Evolutionary conservation across 2,329 filamentous ascomycete species (phyloP).

Genomic region (Aspergillus glaucus): DNA sequence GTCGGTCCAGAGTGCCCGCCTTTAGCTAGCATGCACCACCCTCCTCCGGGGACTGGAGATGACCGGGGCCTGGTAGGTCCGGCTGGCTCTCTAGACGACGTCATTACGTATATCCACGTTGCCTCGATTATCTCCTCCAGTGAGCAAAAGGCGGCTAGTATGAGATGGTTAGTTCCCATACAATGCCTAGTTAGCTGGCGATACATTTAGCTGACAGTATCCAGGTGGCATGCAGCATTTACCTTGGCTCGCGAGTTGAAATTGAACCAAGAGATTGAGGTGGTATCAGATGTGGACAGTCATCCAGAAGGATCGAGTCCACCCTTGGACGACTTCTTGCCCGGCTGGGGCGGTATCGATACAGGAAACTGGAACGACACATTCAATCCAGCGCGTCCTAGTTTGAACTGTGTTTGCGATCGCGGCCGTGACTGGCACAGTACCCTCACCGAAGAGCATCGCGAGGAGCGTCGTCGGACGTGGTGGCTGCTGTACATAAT

Average conservation of each 20-base stretch:
- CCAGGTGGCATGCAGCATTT: slow-evolving; percentile 81
- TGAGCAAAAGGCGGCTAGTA: slow-evolving; percentile 89
- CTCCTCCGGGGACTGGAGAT: slow-evolving; percentile 53
- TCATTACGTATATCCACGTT: slow-evolving; percentile 86
- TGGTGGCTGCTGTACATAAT: slow-evolving; percentile 95
- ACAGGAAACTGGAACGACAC: slow-evolving; percentile 42
- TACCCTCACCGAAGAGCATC: slow-evolving; percentile 66
- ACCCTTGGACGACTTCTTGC: slow-evolving; percentile 26
- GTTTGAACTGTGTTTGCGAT: slow-evolving; percentile 32
- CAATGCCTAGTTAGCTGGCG: not conserved
- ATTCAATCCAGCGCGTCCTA: slow-evolving; percentile 26
- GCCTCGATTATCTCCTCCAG: slow-evolving; percentile 88
- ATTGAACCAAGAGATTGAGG: slow-evolving; percentile 68
- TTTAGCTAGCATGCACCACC: slow-evolving; percentile 51
- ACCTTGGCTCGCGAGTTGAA: slow-evolving; percentile 82
- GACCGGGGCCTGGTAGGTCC: slow-evolving; percentile 39
- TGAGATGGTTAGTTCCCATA: slow-evolving; percentile 57
- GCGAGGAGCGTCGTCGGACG: slow-evolving; percentile 79
- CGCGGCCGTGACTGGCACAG: slow-evolving; percentile 15
- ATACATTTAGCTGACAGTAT: slow-evolving; percentile 1
- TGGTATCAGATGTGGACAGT: slow-evolving; percentile 23
- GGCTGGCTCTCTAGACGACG: slow-evolving; percentile 75
- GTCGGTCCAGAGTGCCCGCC: slow-evolving; percentile 72
- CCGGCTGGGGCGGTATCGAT: slow-evolving; percentile 44
- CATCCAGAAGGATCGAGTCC: slow-evolving; percentile 28